These are phyloP conservation scores for Pythium angustatum DNA, from an alignment of 352 stramenopile genomes.

Conservation along the genomic window DNA sequence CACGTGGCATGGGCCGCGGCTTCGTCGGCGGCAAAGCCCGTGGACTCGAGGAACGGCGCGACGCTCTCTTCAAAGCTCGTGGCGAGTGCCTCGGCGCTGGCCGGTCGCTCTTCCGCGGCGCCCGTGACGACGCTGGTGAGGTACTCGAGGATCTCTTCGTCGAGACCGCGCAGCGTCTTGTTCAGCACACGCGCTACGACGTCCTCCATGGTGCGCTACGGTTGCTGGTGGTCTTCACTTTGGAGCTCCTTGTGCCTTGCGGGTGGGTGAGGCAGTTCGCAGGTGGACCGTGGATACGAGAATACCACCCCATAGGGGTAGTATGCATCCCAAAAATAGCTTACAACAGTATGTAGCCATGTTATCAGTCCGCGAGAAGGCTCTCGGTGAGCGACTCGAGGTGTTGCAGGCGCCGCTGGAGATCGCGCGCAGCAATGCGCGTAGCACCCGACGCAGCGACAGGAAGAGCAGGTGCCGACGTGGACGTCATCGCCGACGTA, in stretches of 20 bases:
- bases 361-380: constrained; percentile 50
- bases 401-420: constrained; percentile 38
- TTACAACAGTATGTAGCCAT: constrained; percentile 5
- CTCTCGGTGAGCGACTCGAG: constrained; percentile 62
- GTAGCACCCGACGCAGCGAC: no score
- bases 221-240: not conserved
- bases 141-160: constrained; percentile 76
- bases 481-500: no score
- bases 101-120: constrained; percentile 45
- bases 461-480: not conserved
- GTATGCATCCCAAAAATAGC: not conserved
- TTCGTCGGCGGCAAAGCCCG: constrained; percentile 50
- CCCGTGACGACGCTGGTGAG: constrained; percentile 55
- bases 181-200: constrained; percentile 48
- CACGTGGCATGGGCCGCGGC: constrained; percentile 42
- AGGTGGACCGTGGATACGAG: not conserved
- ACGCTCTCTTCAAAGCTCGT: constrained; percentile 54
- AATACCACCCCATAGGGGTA: not conserved
- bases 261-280: not conserved
- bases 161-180: constrained; percentile 54
- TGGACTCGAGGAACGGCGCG: constrained; percentile 72
- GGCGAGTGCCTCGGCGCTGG: constrained; percentile 39
- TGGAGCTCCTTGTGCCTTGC: not conserved
- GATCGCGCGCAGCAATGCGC: no score
- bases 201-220: constrained; percentile 38